Base-by-base conservation (phyloP, 2,329 filamentous ascomycete species). In the Setomelanomma holmii region DNA sequence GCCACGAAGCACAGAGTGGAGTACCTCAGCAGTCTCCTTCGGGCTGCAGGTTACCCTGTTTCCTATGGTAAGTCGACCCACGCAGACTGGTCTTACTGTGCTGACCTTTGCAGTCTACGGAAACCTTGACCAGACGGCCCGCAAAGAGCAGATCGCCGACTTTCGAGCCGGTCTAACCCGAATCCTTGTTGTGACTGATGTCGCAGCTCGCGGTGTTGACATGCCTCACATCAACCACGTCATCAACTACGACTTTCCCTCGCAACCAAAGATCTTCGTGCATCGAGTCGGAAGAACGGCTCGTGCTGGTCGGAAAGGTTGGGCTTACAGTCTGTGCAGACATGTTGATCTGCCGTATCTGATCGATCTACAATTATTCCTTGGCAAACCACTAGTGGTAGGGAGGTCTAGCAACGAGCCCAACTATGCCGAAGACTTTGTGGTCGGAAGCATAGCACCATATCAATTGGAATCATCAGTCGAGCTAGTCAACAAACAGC, bases 1-100 rank as follows among this genome's bases (percentile, higher is more conserved):
- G 90, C 93, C 1, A 98, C 95, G 0, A 98, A 99, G 71, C 95
- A 99, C 76, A 92, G 97, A 69, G 95, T 99, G 45, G 96, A 99
- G 66, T 99, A 98, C 69, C 78, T 99, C 4, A 86, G 90, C 34
- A 84, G 85, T 38, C 77, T 99, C n/a, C 81, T 99, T n/a, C 83
- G 84, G 21, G 80, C 88, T 45, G 86, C 89, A 14, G 93, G 93
- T 1, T 99, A 93, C 71, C 86, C 93, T 2, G 90, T 95, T 0
- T 97, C 95, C 4, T 95, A 96, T 71, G 61, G 68, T 71, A 59
- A 55, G 66, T 50, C 10, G 3, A 14, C 30, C 20, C n/a, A 7
- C 6, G 4, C 0, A 39, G 30, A 5, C 21, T 5, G 19, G 7
- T n/a, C 21, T 19, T 22, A 14, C n/a, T 39, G 8, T 34, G 16